Conservation (phyloP, 345 rosid species). For the Aquilaria yunnanensis region DNA sequence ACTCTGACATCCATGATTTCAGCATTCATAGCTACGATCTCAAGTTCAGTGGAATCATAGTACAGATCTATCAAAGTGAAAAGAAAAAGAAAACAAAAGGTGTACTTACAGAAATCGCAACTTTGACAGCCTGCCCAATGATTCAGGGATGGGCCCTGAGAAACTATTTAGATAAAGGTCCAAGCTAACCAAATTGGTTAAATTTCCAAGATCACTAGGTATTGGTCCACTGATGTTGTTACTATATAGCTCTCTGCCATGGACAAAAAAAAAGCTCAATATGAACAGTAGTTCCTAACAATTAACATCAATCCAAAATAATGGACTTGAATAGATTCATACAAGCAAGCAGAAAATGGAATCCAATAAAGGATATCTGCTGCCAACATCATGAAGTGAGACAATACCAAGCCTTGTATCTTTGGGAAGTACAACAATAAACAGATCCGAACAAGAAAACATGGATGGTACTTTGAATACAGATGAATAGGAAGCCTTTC, state of each 20-base stretch:
- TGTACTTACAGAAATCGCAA: slow-evolving; percentile 87
- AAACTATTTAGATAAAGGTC: slow-evolving; percentile 96
- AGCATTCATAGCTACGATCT: background rate
- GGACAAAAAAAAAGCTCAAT: slow-evolving; percentile 2
- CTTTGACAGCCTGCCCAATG: slow-evolving; percentile 83
- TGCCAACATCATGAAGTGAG: background rate
- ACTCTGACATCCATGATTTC: background rate
- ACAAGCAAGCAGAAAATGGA: background rate
- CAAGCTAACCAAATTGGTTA: slow-evolving; percentile 95
- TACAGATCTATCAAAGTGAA: too few species aligned
- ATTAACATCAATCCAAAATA: background rate
- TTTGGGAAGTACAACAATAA: too few species aligned
- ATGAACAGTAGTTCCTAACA: background rate
- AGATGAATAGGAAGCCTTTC: background rate
- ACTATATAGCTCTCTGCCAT: slow-evolving; percentile 91
- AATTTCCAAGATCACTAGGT: slow-evolving; percentile 92
- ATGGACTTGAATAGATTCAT: slow-evolving; percentile 1
- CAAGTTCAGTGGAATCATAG: background rate
- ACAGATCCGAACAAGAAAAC: background rate
- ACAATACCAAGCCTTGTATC: too few species aligned
- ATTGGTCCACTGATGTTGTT: slow-evolving; percentile 85
- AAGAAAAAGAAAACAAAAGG: too few species aligned
- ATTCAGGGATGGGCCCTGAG: slow-evolving; percentile 81
- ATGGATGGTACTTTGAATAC: slow-evolving; percentile 2
- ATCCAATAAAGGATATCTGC: background rate